Evolutionary conservation across 108 stramenopile species (phyloP).

Genomic region (Conticribra weissflogii): DNA sequence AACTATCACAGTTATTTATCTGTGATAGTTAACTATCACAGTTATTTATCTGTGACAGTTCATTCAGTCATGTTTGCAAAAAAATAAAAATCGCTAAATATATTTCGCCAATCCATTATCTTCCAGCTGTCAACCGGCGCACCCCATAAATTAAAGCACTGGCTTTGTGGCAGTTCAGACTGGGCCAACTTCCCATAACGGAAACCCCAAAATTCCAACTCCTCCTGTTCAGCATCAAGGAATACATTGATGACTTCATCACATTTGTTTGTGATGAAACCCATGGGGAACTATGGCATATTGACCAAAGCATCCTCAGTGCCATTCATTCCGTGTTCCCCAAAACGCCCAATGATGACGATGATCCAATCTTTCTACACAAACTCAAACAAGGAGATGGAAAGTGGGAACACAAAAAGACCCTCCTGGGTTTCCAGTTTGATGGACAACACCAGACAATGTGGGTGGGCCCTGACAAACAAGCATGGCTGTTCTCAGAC

Average conservation of each 20-base stretch:
- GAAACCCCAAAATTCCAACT: neutral
- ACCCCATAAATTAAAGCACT: slow-evolving; percentile 7
- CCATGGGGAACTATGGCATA: neutral
- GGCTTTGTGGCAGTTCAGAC: neutral
- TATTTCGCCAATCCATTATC: slow-evolving; percentile 5
- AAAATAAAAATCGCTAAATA: slow-evolving; percentile 36
- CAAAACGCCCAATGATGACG: neutral
- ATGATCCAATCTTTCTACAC: slow-evolving; percentile 31
- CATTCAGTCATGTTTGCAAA: no score
- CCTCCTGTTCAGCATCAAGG: neutral
- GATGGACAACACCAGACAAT: slow-evolving; percentile 1
- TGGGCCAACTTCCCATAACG: no score
- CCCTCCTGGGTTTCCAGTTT: neutral
- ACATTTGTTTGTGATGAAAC: neutral
- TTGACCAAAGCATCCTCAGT: neutral
- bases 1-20: no score
- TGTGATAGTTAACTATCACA: no score
- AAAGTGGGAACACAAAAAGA: neutral
- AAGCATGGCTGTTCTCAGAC: neutral
- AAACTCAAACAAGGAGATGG: slow-evolving; percentile 1
- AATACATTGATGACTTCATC: slow-evolving; percentile 28
- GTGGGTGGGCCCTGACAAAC: neutral
- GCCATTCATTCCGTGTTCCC: slow-evolving; percentile 28
- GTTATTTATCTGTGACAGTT: no score
- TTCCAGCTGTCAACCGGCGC: neutral